phyloP scores from a whole-genome alignment of 306 rosid genomes.

The Fragaria nilgerrensis region DNA sequence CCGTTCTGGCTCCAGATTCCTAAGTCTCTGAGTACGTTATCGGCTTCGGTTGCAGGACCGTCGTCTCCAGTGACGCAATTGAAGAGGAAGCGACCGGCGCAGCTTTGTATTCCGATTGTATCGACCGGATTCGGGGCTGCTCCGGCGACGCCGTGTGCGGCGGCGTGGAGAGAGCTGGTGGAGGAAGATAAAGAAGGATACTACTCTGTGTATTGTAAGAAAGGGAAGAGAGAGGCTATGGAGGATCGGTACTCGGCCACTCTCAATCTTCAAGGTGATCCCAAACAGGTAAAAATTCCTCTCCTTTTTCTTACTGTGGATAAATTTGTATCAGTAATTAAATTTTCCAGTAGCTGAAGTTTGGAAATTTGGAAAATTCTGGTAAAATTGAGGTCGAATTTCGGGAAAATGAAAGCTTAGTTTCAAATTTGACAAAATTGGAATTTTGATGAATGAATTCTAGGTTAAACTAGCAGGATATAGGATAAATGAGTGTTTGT shows the following conservation, averaged over 20 bases:
- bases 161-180: constrained; percentile 45
- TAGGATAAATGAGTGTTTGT: background rate
- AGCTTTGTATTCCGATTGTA: constrained; percentile 67
- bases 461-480: background rate
- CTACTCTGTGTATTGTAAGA: constrained; percentile 75
- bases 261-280: constrained; percentile 60
- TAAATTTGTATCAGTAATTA: background rate
- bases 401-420: background rate
- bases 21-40: constrained; percentile 48
- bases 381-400: background rate
- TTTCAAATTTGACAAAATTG: too few species aligned
- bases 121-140: constrained; percentile 41
- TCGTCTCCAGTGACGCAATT: constrained; percentile 50
- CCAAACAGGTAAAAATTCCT: constrained; percentile 54
- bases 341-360: constrained; percentile 12
- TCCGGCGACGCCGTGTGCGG: constrained; percentile 46
- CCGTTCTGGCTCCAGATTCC: constrained; percentile 67
- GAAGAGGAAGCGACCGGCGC: constrained; percentile 89
- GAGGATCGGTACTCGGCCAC: constrained; percentile 84
- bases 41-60: background rate
- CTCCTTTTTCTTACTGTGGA: background rate
- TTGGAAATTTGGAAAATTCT: constrained; percentile 12
- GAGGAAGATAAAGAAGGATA: constrained; percentile 60
- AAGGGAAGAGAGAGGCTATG: constrained; percentile 87
- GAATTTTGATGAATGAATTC: background rate